A percentile compares a stretch with the other conserved stretches of the same genome.
phyloP scores from a whole-genome alignment of 2,329 filamentous ascomycete species.

The Botrytis elliptica region DNA sequence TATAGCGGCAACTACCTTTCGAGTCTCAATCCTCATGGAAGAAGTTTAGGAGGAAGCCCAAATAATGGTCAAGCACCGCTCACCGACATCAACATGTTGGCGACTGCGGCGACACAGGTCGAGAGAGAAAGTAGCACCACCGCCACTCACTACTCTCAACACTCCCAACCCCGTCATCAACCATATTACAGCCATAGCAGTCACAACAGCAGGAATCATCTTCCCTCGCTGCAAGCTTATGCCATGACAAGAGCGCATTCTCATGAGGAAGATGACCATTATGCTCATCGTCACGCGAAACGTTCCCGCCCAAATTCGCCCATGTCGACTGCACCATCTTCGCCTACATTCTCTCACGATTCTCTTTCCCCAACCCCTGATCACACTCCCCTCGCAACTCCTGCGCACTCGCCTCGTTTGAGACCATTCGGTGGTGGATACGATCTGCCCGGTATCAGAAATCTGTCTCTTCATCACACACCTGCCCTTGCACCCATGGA shows the following conservation, averaged over 20 bases:
- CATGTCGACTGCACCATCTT: constrained; percentile 92
- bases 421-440: constrained; percentile 68
- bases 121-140: constrained; percentile 52
- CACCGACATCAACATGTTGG: constrained; percentile 57
- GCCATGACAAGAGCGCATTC: constrained; percentile 91
- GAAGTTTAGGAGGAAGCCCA: constrained; percentile 45
- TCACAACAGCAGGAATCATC: constrained; percentile 47
- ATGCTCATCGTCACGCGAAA: constrained; percentile 72
- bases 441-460: constrained; percentile 83
- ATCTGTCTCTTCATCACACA: constrained; percentile 62
- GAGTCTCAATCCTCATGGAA: constrained; percentile 50
- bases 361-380: constrained; percentile 94
- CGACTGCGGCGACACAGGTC: constrained; percentile 60
- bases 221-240: constrained; percentile 67
- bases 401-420: constrained; percentile 89
- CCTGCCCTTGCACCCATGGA: constrained; percentile 72
- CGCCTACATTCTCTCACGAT: constrained; percentile 93
- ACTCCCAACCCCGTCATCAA: constrained; percentile 51
- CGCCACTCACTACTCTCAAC: constrained; percentile 35
- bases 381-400: constrained; percentile 96
- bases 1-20: constrained; percentile 57
- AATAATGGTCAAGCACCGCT: constrained; percentile 36
- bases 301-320: constrained; percentile 90
- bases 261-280: constrained; percentile 77
- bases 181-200: constrained; percentile 52